Evolutionary conservation across 495 filamentous ascomycete genomes (phyloP).

Genomic region (Pseudevernia furfuracea): DNA sequence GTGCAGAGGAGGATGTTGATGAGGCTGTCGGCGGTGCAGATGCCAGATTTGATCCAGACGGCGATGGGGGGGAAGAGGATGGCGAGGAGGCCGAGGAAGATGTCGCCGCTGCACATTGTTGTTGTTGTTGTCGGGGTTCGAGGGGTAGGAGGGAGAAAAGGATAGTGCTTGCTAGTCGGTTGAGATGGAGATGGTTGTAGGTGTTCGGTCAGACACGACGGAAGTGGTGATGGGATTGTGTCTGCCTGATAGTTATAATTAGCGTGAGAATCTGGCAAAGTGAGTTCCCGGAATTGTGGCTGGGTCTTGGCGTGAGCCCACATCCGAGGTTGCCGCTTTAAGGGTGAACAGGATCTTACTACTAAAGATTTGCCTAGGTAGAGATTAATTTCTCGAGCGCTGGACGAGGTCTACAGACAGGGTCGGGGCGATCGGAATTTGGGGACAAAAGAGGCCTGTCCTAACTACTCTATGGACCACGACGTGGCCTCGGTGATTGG

Average conservation of each 20-base stretch:
- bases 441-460: no score
- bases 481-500: no score
- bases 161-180: background rate
- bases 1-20: constrained; percentile 91
- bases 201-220: background rate
- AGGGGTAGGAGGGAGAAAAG: background rate
- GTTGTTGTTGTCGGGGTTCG: no score
- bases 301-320: background rate
- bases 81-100: constrained; percentile 81
- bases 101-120: constrained; percentile 63
- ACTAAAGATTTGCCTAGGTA: no score
- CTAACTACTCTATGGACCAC: no score
- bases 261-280: background rate
- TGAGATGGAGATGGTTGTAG: background rate
- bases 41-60: constrained; percentile 91
- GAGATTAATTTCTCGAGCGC: no score
- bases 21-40: constrained; percentile 87
- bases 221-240: background rate
- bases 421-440: no score
- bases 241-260: constrained; percentile 13
- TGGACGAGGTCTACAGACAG: no score
- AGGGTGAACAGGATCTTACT: no score
- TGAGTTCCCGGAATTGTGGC: background rate
- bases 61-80: constrained; percentile 90
- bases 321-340: no score